Evolutionary conservation across 345 rosid genomes (phyloP).

Genomic region (Ceriops zippeliana): DNA sequence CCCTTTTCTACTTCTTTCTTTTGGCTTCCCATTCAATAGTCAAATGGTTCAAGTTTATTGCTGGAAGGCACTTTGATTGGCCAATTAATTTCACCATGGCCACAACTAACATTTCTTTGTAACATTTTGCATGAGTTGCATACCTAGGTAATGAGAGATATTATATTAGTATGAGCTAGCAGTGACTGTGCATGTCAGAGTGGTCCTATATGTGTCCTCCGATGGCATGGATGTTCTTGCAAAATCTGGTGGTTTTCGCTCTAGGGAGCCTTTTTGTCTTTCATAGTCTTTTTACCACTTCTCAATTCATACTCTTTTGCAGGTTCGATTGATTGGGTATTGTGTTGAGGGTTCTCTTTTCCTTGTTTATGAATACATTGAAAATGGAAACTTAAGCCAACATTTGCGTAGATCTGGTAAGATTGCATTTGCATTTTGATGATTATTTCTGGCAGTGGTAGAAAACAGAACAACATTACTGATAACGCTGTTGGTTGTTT

Average conservation of each 20-base stretch:
- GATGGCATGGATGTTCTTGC: background rate
- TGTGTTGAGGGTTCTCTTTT: slow-evolving; percentile 94
- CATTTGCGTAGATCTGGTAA: slow-evolving; percentile 84
- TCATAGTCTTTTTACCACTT: no score
- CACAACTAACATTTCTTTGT: no score
- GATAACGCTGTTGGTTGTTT: slow-evolving; percentile 17
- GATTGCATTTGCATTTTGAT: slow-evolving; percentile 6
- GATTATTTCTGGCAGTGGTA: slow-evolving; percentile 3
- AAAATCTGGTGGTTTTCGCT: background rate
- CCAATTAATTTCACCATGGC: background rate
- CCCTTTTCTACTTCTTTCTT: no score
- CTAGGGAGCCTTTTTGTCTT: no score
- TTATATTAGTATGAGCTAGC: background rate
- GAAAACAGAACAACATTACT: slow-evolving; percentile 6
- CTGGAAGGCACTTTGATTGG: background rate
- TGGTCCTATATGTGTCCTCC: background rate
- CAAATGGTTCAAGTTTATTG: background rate
- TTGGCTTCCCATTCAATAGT: no score
- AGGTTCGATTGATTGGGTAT: slow-evolving; percentile 93
- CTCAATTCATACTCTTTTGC: background rate
- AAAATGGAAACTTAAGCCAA: slow-evolving; percentile 89
- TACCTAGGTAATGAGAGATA: no score
- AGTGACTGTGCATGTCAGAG: background rate
- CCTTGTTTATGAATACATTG: slow-evolving; percentile 80
- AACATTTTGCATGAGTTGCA: no score